Base-by-base conservation (phyloP, 2,329 filamentous ascomycete species). In the Remersonia thermophila region DNA sequence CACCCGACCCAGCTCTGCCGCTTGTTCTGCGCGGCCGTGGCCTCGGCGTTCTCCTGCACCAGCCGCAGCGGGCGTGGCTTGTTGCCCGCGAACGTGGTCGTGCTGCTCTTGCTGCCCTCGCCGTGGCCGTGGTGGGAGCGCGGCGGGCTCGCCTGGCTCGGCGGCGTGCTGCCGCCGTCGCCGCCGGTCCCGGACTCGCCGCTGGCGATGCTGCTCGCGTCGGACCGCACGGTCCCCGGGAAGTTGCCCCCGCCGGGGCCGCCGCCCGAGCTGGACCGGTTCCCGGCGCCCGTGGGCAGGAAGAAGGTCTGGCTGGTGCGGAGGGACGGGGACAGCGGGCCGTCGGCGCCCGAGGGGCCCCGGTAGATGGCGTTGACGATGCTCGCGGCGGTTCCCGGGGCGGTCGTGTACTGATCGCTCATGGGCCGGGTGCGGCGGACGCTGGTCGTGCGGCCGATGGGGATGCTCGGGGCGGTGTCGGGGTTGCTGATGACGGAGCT, bases 301-400 rank as follows among this genome's bases (percentile, higher is more conserved):
- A 82, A 82, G 60, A 81, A 81, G 23, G 73, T 75, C 51, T 73
- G 67, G 43, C 73, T 72, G 54, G 71, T 63, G 42, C 78, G 61
- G 49, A 77, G 60, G 3, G 70, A 63, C 30, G 74, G 68, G 15
- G 77, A 80, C 30, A 72, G 65, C 7, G 76, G 70, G 3, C 73
- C 70, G 15, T 80, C 71, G 9, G 76, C 73, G 8, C 35, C 28
- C 6, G 36, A 37, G 28, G 78, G 79, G 11, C 80, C 80, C 51
- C 79, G 80, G 62, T 93, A 93, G 82, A 94, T 93, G 57, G 87
- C 86, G 50, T 83, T 84, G 33, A 94, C 80, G 20, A 93, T 73
- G 41, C 71, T 75, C 7, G 83, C 81, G 13, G 77, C 78, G 12
- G n/a, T n/a, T n/a, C 51, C 51, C 16, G 77, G 77, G 7, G 50